Evolutionary conservation across 441 rosid species (phyloP).

Genomic region (Arabidopsis hybrid): DNA sequence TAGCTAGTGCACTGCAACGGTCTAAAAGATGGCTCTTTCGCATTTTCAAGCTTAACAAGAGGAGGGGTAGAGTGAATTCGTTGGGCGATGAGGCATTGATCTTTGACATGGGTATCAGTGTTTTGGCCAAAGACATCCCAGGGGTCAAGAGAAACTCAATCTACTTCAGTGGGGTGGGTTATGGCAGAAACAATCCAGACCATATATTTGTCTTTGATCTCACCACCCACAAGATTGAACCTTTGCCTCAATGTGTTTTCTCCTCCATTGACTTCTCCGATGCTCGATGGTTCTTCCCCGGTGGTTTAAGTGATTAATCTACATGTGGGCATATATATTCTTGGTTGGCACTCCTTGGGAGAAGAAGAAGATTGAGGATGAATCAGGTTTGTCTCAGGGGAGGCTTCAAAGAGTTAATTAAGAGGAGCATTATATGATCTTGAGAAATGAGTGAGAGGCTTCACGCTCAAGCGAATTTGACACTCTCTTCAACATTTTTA

Average conservation of each 20-base stretch:
- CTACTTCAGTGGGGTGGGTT: neutral
- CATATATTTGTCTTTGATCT: neutral
- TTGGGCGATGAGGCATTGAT: neutral
- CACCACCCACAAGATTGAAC: neutral
- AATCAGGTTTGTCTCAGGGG: no score
- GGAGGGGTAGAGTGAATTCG: neutral
- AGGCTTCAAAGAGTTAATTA: no score
- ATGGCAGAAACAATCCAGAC: neutral
- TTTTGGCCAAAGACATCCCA: neutral
- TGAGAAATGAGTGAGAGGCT: no score
- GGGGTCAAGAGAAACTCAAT: neutral
- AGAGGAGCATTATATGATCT: no score
- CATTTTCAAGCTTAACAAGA: no score
- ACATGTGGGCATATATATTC: no score
- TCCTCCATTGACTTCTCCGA: neutral
- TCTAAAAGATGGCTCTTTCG: conserved; percentile 8
- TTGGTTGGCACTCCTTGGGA: no score
- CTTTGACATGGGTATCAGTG: conserved; percentile 1
- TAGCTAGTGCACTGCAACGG: neutral
- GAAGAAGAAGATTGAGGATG: no score
- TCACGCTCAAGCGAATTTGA: no score
- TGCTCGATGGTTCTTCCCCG: conserved; percentile 10
- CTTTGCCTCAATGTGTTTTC: neutral
- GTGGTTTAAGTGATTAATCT: no score
- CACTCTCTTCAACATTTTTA: no score